Percentiles rank a stretch among this genome's conserved stretches.
Conservation (phyloP, 1,139 yeast genomes). For the Lizanozyma gosingica region DNA sequence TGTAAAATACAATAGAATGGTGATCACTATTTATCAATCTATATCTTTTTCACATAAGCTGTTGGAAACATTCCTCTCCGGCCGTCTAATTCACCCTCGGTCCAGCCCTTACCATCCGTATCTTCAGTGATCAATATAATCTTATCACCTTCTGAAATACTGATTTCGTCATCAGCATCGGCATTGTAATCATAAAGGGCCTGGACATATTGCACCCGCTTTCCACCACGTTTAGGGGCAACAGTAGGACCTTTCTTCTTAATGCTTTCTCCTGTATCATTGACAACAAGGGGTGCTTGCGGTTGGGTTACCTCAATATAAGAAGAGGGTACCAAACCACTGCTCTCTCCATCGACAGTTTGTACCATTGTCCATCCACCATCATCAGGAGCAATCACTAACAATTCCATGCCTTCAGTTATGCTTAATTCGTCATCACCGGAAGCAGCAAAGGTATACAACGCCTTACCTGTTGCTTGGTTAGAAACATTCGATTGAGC, state of each 20-base stretch:
- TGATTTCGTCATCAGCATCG: conserved; percentile 75
- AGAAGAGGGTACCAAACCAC: conserved; percentile 81
- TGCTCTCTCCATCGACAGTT: conserved; percentile 27
- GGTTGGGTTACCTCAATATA: conserved; percentile 53
- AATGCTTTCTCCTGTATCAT: conserved; percentile 11
- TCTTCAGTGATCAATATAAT: conserved; percentile 56
- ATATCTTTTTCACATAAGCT: conserved; percentile 46
- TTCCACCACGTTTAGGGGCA: conserved; percentile 76
- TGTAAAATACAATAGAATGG: no score
- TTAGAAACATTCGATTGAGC: conserved; percentile 15
- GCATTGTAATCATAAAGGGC: conserved; percentile 78
- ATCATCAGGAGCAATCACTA: conserved; percentile 59
- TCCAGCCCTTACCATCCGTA: conserved; percentile 94
- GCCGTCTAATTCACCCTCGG: conserved; percentile 81
- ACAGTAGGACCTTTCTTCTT: conserved; percentile 68
- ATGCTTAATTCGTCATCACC: conserved; percentile 73
- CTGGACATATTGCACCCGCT: conserved; percentile 51
- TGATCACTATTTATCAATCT: conserved; percentile 5
- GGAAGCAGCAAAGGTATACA: conserved; percentile 59
- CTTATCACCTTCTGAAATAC: conserved; percentile 64
- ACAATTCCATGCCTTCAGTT: conserved; percentile 50
- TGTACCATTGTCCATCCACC: conserved; percentile 87
- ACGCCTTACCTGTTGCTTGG: conserved; percentile 36
- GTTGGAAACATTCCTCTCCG: conserved; percentile 74
- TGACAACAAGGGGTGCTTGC: conserved; percentile 9